Base-by-base conservation (phyloP, 2,329 filamentous ascomycete species). In the Paracamarosporium sp. region DNA sequence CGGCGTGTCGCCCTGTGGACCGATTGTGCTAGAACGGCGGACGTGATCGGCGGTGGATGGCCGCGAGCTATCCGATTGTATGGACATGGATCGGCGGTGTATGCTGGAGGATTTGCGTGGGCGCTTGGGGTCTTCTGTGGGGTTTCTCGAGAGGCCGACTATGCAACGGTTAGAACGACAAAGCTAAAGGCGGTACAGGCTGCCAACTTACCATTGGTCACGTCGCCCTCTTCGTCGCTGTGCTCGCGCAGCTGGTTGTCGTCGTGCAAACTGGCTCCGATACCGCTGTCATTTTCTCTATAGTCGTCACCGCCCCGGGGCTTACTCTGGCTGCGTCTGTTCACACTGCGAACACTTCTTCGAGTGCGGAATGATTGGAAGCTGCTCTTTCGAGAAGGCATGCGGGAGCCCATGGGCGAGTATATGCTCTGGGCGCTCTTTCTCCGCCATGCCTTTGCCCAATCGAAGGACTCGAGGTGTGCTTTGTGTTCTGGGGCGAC, bases 401-500 rank as follows among this genome's bases (percentile, higher is more conserved):
- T 70, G 38, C 80, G 69, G 48, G 78, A 81, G 36, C 81, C 81
- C 80, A 82, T 82, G 33, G 81, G 81, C 48, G 74, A 78, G 69
- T 83, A 82, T 54, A 78, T 67, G 59, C 77, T 80, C 48, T 77
- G 72, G 50, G 77, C 75, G 62, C 78, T 81, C 63, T 74, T 77
- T 53, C 78, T 70, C 25, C 79, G 75, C 80, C 81, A 83, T 22
- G 81, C 79, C 17, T 78, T 78, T 22, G 72, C 71, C 65, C 81
- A 83, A 56, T 62, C 76, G 70, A 82, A 83, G 13, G 79, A 66
- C 62, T 83, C 81, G 35, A 83, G 75, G 45, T 77, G 75, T 63
- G 80, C 80, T 67, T 81, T 82, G 77, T 83, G 81, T 63, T 81
- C 78, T 40, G 81, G 81, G 56, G 78, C 78, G 40, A 82, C 80